phyloP scores from a whole-genome alignment of 2,329 filamentous ascomycete species.

The Fusarium succisae region DNA sequence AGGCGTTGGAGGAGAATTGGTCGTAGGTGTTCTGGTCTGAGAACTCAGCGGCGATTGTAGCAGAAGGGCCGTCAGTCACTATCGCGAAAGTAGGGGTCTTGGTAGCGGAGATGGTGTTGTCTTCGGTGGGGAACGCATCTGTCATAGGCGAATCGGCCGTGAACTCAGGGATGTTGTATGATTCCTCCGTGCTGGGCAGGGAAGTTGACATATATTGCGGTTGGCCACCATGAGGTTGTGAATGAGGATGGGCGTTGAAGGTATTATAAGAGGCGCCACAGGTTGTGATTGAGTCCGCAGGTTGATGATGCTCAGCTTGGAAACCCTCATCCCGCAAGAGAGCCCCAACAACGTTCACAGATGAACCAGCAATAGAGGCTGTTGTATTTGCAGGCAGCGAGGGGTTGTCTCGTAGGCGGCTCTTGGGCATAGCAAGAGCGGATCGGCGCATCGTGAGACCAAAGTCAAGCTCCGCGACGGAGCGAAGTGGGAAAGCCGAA shows the following conservation, averaged over 20 bases:
- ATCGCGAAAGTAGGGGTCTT: constrained; percentile 16
- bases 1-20: constrained; percentile 3
- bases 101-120: constrained; percentile 15
- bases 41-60: background rate
- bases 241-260: background rate
- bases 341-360: constrained; percentile 17
- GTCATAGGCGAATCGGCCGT: constrained; percentile 32
- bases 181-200: constrained; percentile 2
- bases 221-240: constrained; percentile 13
- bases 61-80: constrained; percentile 1
- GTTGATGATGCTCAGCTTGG: constrained; percentile 24
- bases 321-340: constrained; percentile 33
- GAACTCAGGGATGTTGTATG: constrained; percentile 12
- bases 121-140: constrained; percentile 27
- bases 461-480: constrained; percentile 1
- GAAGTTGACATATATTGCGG: background rate
- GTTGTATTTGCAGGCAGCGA: background rate
- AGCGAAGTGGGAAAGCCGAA: constrained; percentile 16
- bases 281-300: constrained; percentile 2
- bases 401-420: constrained; percentile 29
- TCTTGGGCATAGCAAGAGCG: constrained; percentile 25
- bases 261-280: constrained; percentile 7
- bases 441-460: constrained; percentile 40
- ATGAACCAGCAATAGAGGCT: constrained; percentile 2
- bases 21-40: constrained; percentile 5